Evolutionary conservation across 2,329 filamentous ascomycete genomes (phyloP).

Genomic region (Torrubiella hemipterigena): DNA sequence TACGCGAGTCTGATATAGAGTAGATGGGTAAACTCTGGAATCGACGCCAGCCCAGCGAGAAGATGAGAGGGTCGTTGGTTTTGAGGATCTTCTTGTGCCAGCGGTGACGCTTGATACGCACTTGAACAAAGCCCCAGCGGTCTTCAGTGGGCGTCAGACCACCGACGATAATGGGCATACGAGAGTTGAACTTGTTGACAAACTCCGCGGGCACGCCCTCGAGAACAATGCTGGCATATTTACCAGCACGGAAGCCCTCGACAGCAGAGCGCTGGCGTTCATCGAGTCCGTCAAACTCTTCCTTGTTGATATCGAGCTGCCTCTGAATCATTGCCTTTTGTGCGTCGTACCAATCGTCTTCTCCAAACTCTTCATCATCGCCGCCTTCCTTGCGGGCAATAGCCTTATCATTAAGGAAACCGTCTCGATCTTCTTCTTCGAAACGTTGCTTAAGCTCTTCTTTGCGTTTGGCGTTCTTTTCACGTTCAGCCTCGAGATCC

Average conservation of each 20-base stretch:
- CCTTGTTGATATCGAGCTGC: conserved; percentile 91
- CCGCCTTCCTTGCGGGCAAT: conserved; percentile 59
- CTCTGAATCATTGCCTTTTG: conserved; percentile 94
- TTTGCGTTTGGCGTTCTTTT: conserved; percentile 81
- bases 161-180: conserved; percentile 75
- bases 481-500: conserved; percentile 76
- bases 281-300: conserved; percentile 82
- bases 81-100: conserved; percentile 99
- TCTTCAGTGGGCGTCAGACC: conserved; percentile 92
- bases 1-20: conserved; percentile 87
- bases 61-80: conserved; percentile 93
- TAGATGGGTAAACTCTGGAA: conserved; percentile 92
- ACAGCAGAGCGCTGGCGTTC: conserved; percentile 71
- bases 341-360: conserved; percentile 97
- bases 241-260: conserved; percentile 84
- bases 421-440: conserved; percentile 96
- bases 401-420: conserved; percentile 82
- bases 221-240: conserved; percentile 84
- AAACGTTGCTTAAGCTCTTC: conserved; percentile 91
- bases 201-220: conserved; percentile 89
- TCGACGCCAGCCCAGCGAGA: conserved; percentile 89
- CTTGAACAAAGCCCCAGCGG: conserved; percentile 88
- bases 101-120: conserved; percentile 90
- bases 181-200: conserved; percentile 66
- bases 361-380: conserved; percentile 70